Base-by-base conservation (phyloP, 2,329 filamentous ascomycete species). In the Aspergillus puulaauensis region DNA sequence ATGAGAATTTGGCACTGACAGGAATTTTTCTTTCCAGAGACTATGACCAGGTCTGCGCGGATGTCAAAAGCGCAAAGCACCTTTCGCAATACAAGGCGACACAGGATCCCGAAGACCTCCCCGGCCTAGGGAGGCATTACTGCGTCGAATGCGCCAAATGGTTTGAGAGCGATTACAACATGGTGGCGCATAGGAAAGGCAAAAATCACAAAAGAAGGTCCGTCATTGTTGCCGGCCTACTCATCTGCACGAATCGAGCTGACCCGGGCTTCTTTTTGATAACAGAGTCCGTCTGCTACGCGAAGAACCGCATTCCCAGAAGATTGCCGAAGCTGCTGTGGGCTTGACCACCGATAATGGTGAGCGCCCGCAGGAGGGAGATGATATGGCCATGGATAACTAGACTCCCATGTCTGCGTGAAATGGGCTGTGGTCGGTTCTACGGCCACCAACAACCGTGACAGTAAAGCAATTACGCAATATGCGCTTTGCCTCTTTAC, bases 91-190 rank as follows among this genome's bases (percentile, higher is more conserved):
- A 88, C 81, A 90, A 92, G 72, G 83, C 86, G 50, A 85, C 87
- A 44, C 96, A 96, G 71, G 86, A 89, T 6, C 78, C 84, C 21
- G 93, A 98, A 72, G 95, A 98, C 69, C 82, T 97, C 37, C 95
- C 95, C 3, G 93, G 87, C 0, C 81, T 97, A 49, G 95, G 95
- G 24, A 83, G 86, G 66, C 88, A 88, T 73, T 98, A 97, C 76
- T 99, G 95, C 75, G 82, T 89, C 15, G 90, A 96, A 76, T 99
- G 95, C 75, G 89, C 95, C 62, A 98, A 96, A 79, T 98, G 91
- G 89, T 98, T 96, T 74, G 93, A 98, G 74, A 89, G 87, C 50
- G 90, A 95, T 64, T 75, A 83, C 67, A 96, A 90, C 66, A 79
- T 96, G 57, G 80, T 83, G 37, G 82, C 85, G 27, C 95, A 99